Percentiles rank a stretch among this genome's conserved stretches.
These are phyloP conservation scores for Cystofilobasidium capitatum DNA, from an alignment of 768 basidiomycete genomes.

Conservation along the genomic window DNA sequence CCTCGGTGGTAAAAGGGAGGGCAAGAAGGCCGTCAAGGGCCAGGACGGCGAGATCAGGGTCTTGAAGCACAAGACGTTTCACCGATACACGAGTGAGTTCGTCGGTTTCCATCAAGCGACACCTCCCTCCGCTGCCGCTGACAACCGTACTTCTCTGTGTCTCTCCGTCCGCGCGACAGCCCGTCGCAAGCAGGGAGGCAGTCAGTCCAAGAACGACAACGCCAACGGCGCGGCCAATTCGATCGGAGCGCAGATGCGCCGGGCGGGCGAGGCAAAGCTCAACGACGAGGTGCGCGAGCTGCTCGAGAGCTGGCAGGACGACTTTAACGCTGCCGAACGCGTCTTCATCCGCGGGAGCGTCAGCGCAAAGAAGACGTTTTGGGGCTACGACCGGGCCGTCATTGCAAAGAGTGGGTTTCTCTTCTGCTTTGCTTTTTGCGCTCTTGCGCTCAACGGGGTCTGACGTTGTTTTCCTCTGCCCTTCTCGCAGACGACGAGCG, in stretches of 20 bases:
- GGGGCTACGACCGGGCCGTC: slow-evolving; percentile 73
- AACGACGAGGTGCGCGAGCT: slow-evolving; percentile 88
- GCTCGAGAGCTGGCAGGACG: slow-evolving; percentile 74
- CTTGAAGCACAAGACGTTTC: slow-evolving; percentile 86
- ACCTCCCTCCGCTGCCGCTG: background rate
- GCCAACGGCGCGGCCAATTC: slow-evolving; percentile 86
- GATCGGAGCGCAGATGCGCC: slow-evolving; percentile 82
- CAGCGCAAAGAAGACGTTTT: slow-evolving; percentile 76
- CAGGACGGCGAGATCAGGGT: slow-evolving; percentile 47
- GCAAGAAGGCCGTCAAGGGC: slow-evolving; percentile 42
- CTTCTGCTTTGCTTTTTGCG: background rate
- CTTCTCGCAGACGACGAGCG: slow-evolving; percentile 52
- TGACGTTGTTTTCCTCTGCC: background rate
- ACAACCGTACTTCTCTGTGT: background rate
- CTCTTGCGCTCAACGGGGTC: background rate
- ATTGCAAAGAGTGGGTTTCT: slow-evolving; percentile 51
- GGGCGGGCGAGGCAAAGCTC: slow-evolving; percentile 89
- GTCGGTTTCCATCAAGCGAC: background rate
- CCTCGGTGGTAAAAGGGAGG: slow-evolving; percentile 44
- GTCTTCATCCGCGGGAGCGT: slow-evolving; percentile 87
- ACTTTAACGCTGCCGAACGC: slow-evolving; percentile 71
- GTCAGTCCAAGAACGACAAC: slow-evolving; percentile 83
- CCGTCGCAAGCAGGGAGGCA: slow-evolving; percentile 92
- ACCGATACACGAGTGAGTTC: slow-evolving; percentile 87
- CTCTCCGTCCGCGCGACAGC: too few species aligned